Percentiles rank a stretch among this genome's conserved stretches.
phyloP scores from a whole-genome alignment of 1,284 basidiomycete genomes.

The Ustilago vetiveriae region DNA sequence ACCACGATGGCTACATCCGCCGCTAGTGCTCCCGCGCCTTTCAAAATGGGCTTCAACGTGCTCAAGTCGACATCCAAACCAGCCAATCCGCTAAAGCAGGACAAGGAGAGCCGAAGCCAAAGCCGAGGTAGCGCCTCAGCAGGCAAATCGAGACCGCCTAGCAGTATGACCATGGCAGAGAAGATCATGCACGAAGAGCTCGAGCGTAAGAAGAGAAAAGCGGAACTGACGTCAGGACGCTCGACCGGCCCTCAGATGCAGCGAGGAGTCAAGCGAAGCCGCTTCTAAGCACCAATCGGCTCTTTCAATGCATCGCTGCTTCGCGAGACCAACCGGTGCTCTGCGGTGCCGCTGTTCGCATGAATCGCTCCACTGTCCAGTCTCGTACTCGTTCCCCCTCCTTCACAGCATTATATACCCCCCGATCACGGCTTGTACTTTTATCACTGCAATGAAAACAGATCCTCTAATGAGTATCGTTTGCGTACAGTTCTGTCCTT shows the following conservation, averaged over 20 bases:
- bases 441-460: no score
- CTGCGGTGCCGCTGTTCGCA: no score
- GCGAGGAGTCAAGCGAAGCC: constrained; percentile 51
- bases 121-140: constrained; percentile 10
- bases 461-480: no score
- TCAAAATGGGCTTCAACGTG: constrained; percentile 45
- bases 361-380: no score
- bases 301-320: no score
- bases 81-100: constrained; percentile 29
- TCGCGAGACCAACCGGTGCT: no score
- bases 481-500: no score
- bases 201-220: constrained; percentile 42
- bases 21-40: constrained; percentile 8
- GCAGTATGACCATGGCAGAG: constrained; percentile 58
- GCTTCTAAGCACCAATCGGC: constrained; percentile 27
- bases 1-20: not conserved
- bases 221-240: constrained; percentile 4
- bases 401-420: not conserved
- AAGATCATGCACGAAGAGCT: constrained; percentile 63
- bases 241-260: constrained; percentile 49
- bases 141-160: constrained; percentile 29
- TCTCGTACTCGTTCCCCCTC: not conserved
- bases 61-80: constrained; percentile 47
- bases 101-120: no score
- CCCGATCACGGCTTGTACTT: no score